Conservation (phyloP, 2,329 filamentous ascomycete genomes). For the Fusarium illudens region DNA sequence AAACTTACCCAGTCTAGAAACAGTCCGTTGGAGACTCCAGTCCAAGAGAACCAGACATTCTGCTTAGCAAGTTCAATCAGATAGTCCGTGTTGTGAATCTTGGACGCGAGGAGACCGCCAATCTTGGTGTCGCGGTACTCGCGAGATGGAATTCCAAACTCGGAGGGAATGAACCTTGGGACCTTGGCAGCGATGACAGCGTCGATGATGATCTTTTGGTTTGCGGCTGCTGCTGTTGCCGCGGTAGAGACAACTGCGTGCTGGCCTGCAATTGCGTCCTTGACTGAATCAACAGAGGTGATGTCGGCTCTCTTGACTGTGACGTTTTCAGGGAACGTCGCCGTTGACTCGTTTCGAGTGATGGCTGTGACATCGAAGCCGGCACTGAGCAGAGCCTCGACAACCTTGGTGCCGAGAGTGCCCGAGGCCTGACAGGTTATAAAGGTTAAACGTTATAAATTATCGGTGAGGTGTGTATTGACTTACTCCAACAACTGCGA, state of each 20-base stretch:
- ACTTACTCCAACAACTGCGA: not conserved
- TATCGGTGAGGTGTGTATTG: not conserved
- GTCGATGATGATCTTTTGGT: not conserved
- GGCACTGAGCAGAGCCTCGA: not conserved
- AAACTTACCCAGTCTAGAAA: not conserved
- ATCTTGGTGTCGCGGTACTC: constrained; percentile 2
- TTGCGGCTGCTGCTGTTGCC: not conserved
- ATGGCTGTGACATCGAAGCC: not conserved
- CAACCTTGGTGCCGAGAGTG: not conserved
- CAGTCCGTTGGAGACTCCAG: not conserved
- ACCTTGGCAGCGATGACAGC: not conserved
- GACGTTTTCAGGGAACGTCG: not conserved
- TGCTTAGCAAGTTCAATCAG: not conserved
- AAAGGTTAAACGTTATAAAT: not conserved
- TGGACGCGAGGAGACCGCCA: not conserved
- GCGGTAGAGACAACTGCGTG: not conserved
- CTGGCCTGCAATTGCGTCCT: not conserved
- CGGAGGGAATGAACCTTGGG: not conserved
- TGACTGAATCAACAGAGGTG: not conserved
- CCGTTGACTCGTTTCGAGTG: not conserved
- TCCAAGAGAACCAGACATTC: not conserved
- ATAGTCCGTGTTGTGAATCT: not conserved
- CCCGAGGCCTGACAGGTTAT: not conserved
- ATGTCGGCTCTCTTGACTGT: not conserved
- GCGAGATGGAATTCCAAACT: not conserved